Base-by-base conservation (phyloP, 257 asterid species). In the Primulina eburnea region DNA sequence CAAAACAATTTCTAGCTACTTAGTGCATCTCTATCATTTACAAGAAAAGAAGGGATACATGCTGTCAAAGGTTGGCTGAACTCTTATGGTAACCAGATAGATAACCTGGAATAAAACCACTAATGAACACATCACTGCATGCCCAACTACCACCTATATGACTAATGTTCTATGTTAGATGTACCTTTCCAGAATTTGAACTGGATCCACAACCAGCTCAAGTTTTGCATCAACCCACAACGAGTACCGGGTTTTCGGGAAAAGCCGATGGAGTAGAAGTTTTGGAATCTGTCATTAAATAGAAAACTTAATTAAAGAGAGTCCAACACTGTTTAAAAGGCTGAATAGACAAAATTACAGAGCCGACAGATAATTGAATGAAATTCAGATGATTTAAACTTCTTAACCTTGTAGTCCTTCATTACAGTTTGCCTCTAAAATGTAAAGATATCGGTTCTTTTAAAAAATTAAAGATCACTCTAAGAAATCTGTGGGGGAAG, bases 141-240 rank as follows among this genome's bases (percentile, higher is more conserved):
- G 7, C 50, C 55, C 20, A 32, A 33, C 7, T 33, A 73, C 38
- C 71, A 38, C 10, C 53, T n/a, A 12, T 28, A 58, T 28, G 3
- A 69, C 30, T 74, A 32, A 47, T 47, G 17, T 10, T 43, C 26
- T n/a, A 47, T 50, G 68, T 18, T 21, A 63, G 26, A 73, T 59
- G 60, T 77, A 88, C 98, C 98, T 90, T 84, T 92, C 98, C 10
- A 90, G 94, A 78, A 90, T 81, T 82, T 84, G 90, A 78, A 87
- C 69, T 67, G 98, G 98, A 81, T 92, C 98, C 70, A 90, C 96
- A 69, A 88, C 88, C 52, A 92, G 91, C 81, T 92, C 93, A 64
- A 92, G 95, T 74, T 92, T 92, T 64, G 96, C 98, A 82, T 92
- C 98, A 52, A 92, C 76, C 97, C 98, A 92, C 71, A 92, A 59